Base-by-base conservation (phyloP, 164 flowering plant genomes). In the Vitis rotundifolia region DNA sequence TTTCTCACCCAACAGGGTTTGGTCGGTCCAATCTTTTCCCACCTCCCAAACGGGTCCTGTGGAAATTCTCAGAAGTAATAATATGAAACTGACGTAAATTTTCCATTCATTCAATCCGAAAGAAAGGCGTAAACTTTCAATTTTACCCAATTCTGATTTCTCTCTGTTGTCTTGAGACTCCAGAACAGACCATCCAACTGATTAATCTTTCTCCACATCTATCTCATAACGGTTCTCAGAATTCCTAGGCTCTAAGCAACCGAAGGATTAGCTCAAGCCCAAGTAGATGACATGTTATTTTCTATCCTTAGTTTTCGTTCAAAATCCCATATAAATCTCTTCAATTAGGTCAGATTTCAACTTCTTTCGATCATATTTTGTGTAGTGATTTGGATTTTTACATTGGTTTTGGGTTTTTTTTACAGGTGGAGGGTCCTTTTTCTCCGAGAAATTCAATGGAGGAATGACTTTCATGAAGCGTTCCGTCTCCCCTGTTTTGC, bases 341-440 rank as follows among this genome's bases (percentile, higher is more conserved):
- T 15, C 12, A 58, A 66, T 85, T 81, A 80, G 89, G 86, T 86
- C 82, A 62, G 65, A 68, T 75, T 78, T 86, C 84, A 56, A 60
- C 78, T 63, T 82, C 84, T 66, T 56, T 49, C 57, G 26, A 59
- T 77, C 81, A 13, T 48, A 26, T 31, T 1, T 18, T 22, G 8
- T 73, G 16, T 49, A 59, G 28, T 7, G 19, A 14, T 19, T 11
- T 55, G 49, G 49, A 29, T 63, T 48, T 66, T 14, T 6, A 0
- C 18, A 14, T 48, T 19, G 10, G 14, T 55, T 58, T 37, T 48
- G 57, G 5, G 6, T 1, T 54, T 49, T 67, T 55, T 56, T 61
- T 70, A 69, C 79, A 51, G 86, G 75, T 85, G 76, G 12, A 9
- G 11, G 37, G 85, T 83, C 86, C 61, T 53, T 75, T 77, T 69